Evolutionary conservation across 257 asterid species (phyloP).

Genomic region (Asclepias syriaca): DNA sequence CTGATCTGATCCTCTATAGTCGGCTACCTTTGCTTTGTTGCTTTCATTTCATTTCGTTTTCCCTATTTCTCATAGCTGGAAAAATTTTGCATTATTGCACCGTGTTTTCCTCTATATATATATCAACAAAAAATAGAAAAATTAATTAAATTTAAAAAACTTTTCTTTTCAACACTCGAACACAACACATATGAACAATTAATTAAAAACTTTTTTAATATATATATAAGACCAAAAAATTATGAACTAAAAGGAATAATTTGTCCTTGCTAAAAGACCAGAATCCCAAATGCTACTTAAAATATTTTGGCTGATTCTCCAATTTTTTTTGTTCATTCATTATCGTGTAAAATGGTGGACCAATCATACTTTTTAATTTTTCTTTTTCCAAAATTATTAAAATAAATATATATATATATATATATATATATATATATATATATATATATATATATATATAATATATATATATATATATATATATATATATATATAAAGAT

Average conservation of each 20-base stretch:
- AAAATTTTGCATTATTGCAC: too few relatives aligned
- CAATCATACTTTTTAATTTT: not conserved
- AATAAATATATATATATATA: too few relatives aligned
- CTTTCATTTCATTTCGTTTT: not conserved
- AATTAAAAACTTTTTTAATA: too few relatives aligned
- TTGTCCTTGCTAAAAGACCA: constrained; percentile 8
- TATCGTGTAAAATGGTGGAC: not conserved
- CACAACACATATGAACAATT: too few relatives aligned
- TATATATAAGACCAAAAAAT: not conserved
- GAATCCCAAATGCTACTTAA: not conserved
- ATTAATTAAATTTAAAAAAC: too few relatives aligned
- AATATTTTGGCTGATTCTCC: not conserved
- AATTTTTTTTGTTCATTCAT: not conserved
- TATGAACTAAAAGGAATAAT: not conserved
- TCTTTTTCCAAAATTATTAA: not conserved
- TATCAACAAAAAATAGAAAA: too few relatives aligned
- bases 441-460: too few relatives aligned
- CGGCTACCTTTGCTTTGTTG: not conserved
- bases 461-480: too few relatives aligned
- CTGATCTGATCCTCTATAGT: not conserved
- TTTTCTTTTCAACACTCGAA: too few relatives aligned
- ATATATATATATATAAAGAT: not conserved
- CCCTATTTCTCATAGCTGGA: not conserved
- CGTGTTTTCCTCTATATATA: too few relatives aligned
- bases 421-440: too few relatives aligned